A percentile compares a stretch with the other conserved stretches of the same genome.
phyloP scores from a whole-genome alignment of 441 rosid genomes.

The Brassica balearica region DNA sequence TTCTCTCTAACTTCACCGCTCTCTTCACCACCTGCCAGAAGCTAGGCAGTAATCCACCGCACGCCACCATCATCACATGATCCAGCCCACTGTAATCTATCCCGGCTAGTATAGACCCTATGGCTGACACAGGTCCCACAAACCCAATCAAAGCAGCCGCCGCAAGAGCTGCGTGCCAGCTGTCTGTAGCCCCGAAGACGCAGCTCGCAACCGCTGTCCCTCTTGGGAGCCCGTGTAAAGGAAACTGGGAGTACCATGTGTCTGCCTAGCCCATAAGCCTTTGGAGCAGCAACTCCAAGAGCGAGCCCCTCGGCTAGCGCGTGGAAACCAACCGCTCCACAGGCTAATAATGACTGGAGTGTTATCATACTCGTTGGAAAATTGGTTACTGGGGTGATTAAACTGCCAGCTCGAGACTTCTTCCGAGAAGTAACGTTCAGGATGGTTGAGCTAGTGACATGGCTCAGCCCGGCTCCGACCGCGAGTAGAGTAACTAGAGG shows the following conservation, averaged over 20 bases:
- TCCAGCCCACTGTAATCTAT: conserved; percentile 96
- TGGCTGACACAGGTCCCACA: conserved; percentile 89
- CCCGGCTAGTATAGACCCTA: conserved; percentile 88
- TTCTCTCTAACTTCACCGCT: conserved; percentile 63
- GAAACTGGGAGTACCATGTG: conserved; percentile 98
- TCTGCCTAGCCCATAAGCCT: conserved; percentile 92
- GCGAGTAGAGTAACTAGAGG: conserved; percentile 62
- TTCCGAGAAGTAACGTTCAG: conserved; percentile 60
- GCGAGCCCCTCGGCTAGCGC: conserved; percentile 99
- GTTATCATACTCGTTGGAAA: conserved; percentile 79
- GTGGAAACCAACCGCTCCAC: conserved; percentile 89
- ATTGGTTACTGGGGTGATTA: conserved; percentile 55
- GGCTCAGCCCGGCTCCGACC: conserved; percentile 66
- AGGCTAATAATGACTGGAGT: conserved; percentile 86
- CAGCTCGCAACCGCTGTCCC: conserved; percentile 99
- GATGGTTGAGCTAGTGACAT: conserved; percentile 59
- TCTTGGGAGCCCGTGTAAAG: conserved; percentile 93
- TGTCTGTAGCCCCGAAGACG: conserved; percentile 85
- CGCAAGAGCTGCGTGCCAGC: conserved; percentile 90
- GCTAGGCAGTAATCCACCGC: conserved; percentile 85
- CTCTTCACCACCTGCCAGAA: conserved; percentile 67
- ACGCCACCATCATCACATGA: conserved; percentile 88
- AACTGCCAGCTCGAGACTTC: conserved; percentile 57
- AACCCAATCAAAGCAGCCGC: conserved; percentile 92
- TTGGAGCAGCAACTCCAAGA: conserved; percentile 96